Conservation (phyloP, 1,284 basidiomycete species). For the Malassezia equina region DNA sequence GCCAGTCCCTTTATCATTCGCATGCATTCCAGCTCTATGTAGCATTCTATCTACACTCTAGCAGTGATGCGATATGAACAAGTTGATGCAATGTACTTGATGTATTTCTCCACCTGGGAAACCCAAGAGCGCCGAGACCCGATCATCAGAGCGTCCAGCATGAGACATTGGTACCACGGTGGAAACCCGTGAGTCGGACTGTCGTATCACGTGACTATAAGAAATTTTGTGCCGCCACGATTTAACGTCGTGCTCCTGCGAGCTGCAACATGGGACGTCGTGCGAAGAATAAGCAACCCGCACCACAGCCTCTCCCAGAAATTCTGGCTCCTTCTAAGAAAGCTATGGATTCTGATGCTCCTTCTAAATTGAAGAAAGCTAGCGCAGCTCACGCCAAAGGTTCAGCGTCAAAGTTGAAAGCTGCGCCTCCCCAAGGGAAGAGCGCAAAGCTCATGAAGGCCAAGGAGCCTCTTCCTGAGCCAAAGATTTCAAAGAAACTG, state of each 20-base stretch:
- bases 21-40: not conserved
- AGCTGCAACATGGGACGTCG: conserved; percentile 66
- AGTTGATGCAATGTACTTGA: too few species aligned
- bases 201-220: not conserved
- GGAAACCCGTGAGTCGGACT: too few species aligned
- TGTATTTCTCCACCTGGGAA: too few species aligned
- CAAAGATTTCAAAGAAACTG: conserved; percentile 40
- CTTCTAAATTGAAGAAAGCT: not conserved
- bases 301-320: conserved; percentile 37
- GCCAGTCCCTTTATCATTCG: conserved; percentile 35
- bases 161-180: too few species aligned
- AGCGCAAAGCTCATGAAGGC: not conserved
- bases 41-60: not conserved
- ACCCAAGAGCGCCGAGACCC: too few species aligned
- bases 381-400: conserved; percentile 45
- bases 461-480: conserved; percentile 21
- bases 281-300: conserved; percentile 76
- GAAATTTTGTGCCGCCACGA: conserved; percentile 1
- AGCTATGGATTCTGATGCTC: conserved; percentile 52
- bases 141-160: not conserved
- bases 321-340: conserved; percentile 46
- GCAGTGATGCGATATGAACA: too few species aligned
- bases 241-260: not conserved
- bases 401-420: conserved; percentile 23
- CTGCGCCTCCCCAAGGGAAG: not conserved